These are phyloP conservation scores for Vicia sativa DNA, from an alignment of 306 rosid genomes.

Conservation along the genomic window DNA sequence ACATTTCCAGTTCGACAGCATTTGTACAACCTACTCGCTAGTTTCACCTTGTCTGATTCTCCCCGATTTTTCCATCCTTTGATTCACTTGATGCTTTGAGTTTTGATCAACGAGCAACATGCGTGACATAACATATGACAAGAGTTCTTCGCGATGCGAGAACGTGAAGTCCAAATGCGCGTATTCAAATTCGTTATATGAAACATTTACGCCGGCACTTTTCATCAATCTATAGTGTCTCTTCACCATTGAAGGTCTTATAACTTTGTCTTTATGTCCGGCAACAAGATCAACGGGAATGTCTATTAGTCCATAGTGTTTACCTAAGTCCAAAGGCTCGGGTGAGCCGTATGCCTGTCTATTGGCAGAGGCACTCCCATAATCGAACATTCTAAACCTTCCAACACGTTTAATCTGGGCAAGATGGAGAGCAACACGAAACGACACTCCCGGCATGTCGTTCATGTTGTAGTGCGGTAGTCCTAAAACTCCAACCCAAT, in stretches of 20 bases:
- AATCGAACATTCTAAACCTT: constrained; percentile 75
- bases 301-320: constrained; percentile 60
- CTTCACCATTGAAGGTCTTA: constrained; percentile 83
- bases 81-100: constrained; percentile 44
- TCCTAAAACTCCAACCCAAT: constrained; percentile 92
- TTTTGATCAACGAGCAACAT: constrained; percentile 64
- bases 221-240: constrained; percentile 78
- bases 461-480: constrained; percentile 94
- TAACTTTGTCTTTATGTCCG: constrained; percentile 84
- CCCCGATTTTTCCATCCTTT: constrained; percentile 39
- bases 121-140: constrained; percentile 82
- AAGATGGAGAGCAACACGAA: constrained; percentile 75
- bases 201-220: constrained; percentile 58
- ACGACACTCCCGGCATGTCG: constrained; percentile 92
- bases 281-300: constrained; percentile 91
- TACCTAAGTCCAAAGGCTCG: constrained; percentile 75
- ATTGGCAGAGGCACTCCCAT: constrained; percentile 63
- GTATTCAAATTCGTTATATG: constrained; percentile 76
- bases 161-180: constrained; percentile 96
- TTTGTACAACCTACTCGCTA: constrained; percentile 14
- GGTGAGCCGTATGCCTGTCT: constrained; percentile 64
- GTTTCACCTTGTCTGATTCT: constrained; percentile 35
- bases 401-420: constrained; percentile 81
- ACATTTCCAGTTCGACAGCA: neutral
- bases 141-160: constrained; percentile 88